Conservation (phyloP, 495 filamentous ascomycete genomes). For the Podospora didyma region DNA sequence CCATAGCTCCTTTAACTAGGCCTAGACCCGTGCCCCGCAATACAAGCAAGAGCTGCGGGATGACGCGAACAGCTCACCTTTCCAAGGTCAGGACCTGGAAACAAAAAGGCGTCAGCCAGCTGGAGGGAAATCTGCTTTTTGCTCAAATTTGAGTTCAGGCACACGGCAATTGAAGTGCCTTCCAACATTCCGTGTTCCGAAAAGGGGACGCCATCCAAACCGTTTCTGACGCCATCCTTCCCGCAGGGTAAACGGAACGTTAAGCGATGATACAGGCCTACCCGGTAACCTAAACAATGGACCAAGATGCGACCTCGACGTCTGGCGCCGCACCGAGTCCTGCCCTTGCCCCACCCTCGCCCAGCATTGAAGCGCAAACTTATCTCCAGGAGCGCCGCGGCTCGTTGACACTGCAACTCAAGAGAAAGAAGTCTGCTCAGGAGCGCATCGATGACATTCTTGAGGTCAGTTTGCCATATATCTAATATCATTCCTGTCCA, state of each 20-base stretch:
- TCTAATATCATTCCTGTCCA: neutral
- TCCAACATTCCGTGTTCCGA: no score
- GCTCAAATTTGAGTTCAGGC: no score
- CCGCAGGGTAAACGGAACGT: constrained; percentile 5
- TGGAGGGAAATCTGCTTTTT: no score
- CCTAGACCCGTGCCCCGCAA: no score
- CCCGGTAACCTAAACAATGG: neutral
- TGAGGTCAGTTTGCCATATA: constrained; percentile 31
- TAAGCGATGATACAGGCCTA: neutral
- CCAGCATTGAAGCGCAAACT: neutral
- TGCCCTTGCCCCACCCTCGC: neutral
- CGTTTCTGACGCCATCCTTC: neutral
- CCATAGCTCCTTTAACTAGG: no score
- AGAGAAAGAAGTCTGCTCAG: constrained; percentile 30
- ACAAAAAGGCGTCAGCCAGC: no score
- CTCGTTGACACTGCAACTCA: constrained; percentile 9
- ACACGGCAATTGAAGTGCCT: no score
- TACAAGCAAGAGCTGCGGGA: no score
- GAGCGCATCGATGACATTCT: constrained; percentile 41
- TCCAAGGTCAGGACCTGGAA: no score
- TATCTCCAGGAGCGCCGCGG: neutral
- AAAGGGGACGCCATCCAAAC: neutral
- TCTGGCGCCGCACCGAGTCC: neutral
- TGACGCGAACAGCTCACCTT: no score
- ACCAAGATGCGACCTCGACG: neutral